phyloP scores from a whole-genome alignment of 176 grass and related monocot species.

The Juncus inflexus region DNA sequence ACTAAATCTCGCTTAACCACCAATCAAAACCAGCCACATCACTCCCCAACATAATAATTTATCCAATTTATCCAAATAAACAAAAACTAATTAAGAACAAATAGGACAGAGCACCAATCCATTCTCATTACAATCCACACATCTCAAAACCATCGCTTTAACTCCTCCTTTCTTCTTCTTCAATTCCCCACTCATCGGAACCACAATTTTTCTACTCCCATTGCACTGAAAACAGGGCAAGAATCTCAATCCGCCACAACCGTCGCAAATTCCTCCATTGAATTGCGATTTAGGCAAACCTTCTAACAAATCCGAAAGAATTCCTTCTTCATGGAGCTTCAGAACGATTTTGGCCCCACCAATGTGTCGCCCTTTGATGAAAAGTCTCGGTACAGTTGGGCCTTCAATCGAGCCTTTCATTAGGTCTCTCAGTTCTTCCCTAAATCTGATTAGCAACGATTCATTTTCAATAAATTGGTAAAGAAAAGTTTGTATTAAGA shows the following conservation, averaged over 20 bases:
- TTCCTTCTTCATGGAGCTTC: conserved; percentile 49
- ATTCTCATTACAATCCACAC: conserved; percentile 69
- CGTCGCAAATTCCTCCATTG: conserved; percentile 33
- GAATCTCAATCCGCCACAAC: conserved; percentile 54
- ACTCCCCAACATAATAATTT: too few relatives aligned
- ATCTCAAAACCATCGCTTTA: conserved; percentile 40
- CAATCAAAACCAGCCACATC: too few relatives aligned
- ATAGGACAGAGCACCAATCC: conserved; percentile 68
- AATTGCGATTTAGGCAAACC: conserved; percentile 36
- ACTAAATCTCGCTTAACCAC: too few relatives aligned
- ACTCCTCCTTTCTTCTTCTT: neutral
- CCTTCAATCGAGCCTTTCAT: conserved; percentile 17
- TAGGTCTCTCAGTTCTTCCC: conserved; percentile 45
- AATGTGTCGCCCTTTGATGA: conserved; percentile 46
- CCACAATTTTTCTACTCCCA: conserved; percentile 52
- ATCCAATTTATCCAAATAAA: too few relatives aligned
- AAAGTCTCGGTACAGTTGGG: conserved; percentile 35
- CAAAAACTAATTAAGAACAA: conserved; percentile 29
- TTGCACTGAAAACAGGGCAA: conserved; percentile 60
- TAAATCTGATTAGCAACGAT: conserved; percentile 14
- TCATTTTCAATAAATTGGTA: neutral
- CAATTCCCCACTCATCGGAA: neutral
- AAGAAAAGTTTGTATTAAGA: neutral
- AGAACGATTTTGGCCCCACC: conserved; percentile 45
- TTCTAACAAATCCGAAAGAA: conserved; percentile 40